Base-by-base conservation (phyloP, 495 filamentous ascomycete genomes). In the Cenococcum geophilum region DNA sequence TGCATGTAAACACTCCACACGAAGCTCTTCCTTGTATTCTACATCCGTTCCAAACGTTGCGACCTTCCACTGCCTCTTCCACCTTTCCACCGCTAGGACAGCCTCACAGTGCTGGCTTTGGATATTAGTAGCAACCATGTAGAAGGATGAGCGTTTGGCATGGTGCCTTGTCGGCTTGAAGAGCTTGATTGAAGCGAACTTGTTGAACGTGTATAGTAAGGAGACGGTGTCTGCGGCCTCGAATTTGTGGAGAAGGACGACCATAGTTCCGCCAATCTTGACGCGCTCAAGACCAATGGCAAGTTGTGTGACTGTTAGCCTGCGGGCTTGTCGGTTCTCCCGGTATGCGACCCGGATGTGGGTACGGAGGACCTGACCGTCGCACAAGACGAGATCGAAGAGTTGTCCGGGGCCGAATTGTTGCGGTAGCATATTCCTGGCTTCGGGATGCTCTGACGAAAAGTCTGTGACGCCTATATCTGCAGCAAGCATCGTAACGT, bases 351-450 rank as follows among this genome's bases (percentile, higher is more conserved):
- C 71, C n/a, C 78, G 69, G 48, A 66, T 36, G n/a, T 84, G 81
- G 0, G 68, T 76, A 12, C 81, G 66, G 9, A 83, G 70, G 1
- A 82, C 78, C 36, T 83, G 77, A 1, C 82, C 81, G 58, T 85
- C 82, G 66, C 80, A 85, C 42, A 86, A 67, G 11, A 80, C 73
- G 1, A 85, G 73, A 59, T 85, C 74, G 64, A 82, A 85, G 0
- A 45, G 11, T 11, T 74, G 54, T 2, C 57, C 61, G 2, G 58
- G 51, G 50, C 69, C 70, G 0, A 73, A 64, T 12, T 73, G 60
- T 0, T 67, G 60, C 0, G 66, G 63, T 11, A 76, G 63, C 62
- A 84, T 81, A 1, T 69, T 69, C 0, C 18, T 36, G 0, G 61
- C 61, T 14, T 85, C 81, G 0, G 76, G 75, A 56, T 85, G 78